phyloP scores from a whole-genome alignment of 257 asterid species.

The Anisodus acutangulus region DNA sequence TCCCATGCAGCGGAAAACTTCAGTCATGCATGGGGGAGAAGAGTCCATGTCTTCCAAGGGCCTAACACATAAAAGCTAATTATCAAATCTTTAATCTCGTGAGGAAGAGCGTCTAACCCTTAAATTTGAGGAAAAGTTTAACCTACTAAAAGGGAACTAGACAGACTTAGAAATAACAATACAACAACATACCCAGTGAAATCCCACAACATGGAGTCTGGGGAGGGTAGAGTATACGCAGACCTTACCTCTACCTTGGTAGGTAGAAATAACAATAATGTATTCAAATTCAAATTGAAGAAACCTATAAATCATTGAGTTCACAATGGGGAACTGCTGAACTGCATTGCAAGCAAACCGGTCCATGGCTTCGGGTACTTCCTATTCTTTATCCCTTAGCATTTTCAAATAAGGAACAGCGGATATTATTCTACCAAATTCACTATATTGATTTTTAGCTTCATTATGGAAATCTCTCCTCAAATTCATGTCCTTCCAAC shows the following conservation, averaged over 20 bases:
- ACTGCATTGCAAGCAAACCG: not conserved
- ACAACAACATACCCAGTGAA: too few species aligned
- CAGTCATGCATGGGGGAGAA: slow-evolving; percentile 98
- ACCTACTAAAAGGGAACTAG: not conserved
- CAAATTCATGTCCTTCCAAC: not conserved
- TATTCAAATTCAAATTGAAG: not conserved
- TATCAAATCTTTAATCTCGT: slow-evolving; percentile 31
- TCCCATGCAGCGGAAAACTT: slow-evolving; percentile 92
- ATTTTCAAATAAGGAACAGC: not conserved
- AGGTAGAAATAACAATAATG: not conserved
- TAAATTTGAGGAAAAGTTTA: not conserved
- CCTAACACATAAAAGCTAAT: slow-evolving; percentile 48
- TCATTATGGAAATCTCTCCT: not conserved
- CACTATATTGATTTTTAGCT: not conserved
- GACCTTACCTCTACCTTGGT: too few species aligned
- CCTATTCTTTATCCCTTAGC: not conserved
- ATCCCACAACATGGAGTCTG: too few species aligned
- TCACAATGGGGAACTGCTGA: not conserved
- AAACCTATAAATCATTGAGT: not conserved
- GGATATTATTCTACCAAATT: not conserved
- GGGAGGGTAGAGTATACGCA: too few species aligned
- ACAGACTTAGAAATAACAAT: not conserved
- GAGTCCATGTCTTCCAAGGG: slow-evolving; percentile 79
- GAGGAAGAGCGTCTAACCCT: slow-evolving; percentile 22
- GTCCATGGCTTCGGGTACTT: not conserved